Base-by-base conservation (phyloP, 306 rosid genomes). In the Rosa persica region DNA sequence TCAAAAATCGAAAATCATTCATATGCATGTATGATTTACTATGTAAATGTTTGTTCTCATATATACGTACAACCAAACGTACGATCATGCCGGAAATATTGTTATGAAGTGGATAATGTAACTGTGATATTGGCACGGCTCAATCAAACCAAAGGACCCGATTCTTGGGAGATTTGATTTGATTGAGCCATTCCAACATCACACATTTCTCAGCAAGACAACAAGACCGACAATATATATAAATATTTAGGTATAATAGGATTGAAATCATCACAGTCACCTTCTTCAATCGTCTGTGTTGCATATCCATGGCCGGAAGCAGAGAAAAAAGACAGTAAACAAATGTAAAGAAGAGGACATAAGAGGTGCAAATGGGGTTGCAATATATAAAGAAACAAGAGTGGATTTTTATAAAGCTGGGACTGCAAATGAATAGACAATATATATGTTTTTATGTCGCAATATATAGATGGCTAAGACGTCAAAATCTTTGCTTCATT, bases 41-140 rank as follows among this genome's bases (percentile, higher is more conserved):
- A 30, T 30, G 36, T 30, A 30, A 5, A 52, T 55, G 30, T 55
- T 22, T 9, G 30, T 22, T 5, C 20, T 43, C 46, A 16, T 64
- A 34, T 38, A 39, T 36, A 36, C 16, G 22, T 34, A 34, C n/a
- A 30, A 34, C 43, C 3, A 64, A 64, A 15, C n/a, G 10, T 62
- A 30, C 2, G 20, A 27, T 12, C 43, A 62, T 16, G 44, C 22
- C n/a, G 2, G 69, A 64, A 64, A 64, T 48, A 46, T 44, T 7
- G 15, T 19, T 79, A 61, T 61, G 27, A 43, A 74, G 27, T 74
- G 40, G 12, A 42, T 62, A 60, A 61, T 22, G 44, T 67, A 47
- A 54, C 1, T 51, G 51, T 73, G 98, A 93, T 93, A 91, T 93
- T 93, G 97, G 93, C 97, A 86, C 95, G 93, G 88, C 96, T 91